Conservation (phyloP, 805 yeast species). For the Ogataea neopini region DNA sequence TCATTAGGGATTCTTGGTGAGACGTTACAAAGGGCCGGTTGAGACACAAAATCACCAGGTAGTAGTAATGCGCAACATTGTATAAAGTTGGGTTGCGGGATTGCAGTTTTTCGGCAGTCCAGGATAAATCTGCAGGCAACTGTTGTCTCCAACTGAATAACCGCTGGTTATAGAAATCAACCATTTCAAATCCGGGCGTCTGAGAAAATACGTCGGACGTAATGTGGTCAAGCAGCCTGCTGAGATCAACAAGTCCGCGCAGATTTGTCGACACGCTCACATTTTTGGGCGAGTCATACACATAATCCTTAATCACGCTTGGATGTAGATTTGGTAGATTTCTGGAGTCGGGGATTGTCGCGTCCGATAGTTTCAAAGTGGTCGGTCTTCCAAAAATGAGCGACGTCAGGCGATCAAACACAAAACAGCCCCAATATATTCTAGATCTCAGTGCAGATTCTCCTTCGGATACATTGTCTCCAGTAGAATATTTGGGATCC, state of each 20-base stretch:
- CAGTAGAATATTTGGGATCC: conserved; percentile 51
- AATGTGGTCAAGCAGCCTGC: too few relatives aligned
- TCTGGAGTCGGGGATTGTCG: conserved; percentile 59
- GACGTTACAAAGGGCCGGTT: conserved; percentile 50
- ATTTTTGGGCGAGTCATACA: conserved; percentile 47
- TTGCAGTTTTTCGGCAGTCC: conserved; percentile 46
- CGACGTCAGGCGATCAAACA: conserved; percentile 65
- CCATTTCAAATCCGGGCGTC: conserved; percentile 9
- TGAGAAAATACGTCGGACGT: too few relatives aligned
- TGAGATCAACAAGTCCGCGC: too few relatives aligned
- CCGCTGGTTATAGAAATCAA: conserved; percentile 40
- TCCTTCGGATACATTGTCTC: conserved; percentile 43
- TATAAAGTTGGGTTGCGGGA: conserved; percentile 55
- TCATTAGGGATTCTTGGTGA: conserved; percentile 13
- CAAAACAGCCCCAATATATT: conserved; percentile 66
- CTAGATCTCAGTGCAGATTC: conserved; percentile 59
- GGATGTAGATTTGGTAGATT: conserved; percentile 53
- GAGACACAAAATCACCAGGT: conserved; percentile 56
- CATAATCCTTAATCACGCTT: conserved; percentile 37
- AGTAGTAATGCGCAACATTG: conserved; percentile 56
- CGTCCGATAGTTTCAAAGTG: conserved; percentile 52
- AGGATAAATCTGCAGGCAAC: conserved; percentile 49
- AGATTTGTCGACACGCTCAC: too few relatives aligned
- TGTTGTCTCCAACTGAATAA: conserved; percentile 47
- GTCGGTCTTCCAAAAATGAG: conserved; percentile 61